Conservation (phyloP, 176 grass and related monocot species). For the Musa troglodytarum region DNA sequence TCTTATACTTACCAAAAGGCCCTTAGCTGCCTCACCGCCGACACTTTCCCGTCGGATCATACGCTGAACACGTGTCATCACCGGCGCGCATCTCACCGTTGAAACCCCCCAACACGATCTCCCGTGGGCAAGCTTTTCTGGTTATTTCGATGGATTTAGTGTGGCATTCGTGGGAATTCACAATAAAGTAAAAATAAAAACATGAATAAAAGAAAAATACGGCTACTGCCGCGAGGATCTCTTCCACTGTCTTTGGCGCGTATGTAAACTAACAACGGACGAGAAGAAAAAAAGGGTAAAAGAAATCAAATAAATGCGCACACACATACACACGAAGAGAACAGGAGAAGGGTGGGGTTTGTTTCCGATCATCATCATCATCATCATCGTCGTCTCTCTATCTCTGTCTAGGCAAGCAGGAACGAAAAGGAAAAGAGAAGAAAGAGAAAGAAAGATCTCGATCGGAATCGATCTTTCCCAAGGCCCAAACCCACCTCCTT, state of each 20-base stretch:
- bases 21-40: not conserved
- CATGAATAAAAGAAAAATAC: not conserved
- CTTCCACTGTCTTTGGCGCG: not conserved
- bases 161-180: not conserved
- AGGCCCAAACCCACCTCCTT: not conserved
- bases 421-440: not conserved
- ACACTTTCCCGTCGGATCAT: not conserved
- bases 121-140: not conserved
- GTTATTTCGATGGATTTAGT: not conserved
- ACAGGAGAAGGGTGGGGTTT: not conserved
- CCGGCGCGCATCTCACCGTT: not conserved
- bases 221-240: not conserved
- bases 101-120: not conserved
- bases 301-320: not conserved
- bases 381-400: not conserved
- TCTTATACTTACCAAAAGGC: not conserved
- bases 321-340: not conserved
- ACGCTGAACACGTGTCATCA: not conserved
- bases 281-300: not conserved
- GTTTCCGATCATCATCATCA: not conserved
- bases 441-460: slow-evolving; percentile 6
- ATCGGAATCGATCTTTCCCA: slow-evolving; percentile 10
- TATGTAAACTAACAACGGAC: not conserved
- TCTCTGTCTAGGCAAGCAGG: not conserved
- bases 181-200: not conserved